Conservation (phyloP, 2,329 filamentous ascomycete species). For the Aschersonia sp. region DNA sequence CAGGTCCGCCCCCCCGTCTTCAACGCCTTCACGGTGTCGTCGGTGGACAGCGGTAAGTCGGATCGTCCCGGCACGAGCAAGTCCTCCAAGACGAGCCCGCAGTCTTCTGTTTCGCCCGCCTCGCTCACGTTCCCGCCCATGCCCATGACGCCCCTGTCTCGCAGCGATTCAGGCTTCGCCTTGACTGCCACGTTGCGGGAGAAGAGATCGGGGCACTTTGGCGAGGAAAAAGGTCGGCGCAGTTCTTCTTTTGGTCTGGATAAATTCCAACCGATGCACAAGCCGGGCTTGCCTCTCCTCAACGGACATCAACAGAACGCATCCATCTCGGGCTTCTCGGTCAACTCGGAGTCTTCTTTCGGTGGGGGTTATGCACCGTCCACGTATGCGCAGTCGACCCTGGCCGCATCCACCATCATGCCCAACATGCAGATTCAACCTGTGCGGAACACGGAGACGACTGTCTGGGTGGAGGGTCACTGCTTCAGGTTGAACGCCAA, state of each 20-base stretch:
- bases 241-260: constrained; percentile 89
- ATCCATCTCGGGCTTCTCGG: constrained; percentile 44
- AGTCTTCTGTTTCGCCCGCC: constrained; percentile 57
- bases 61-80: constrained; percentile 69
- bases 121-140: constrained; percentile 65
- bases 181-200: constrained; percentile 76
- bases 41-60: constrained; percentile 47
- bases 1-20: constrained; percentile 54
- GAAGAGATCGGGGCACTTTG: constrained; percentile 85
- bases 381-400: constrained; percentile 71
- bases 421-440: constrained; percentile 69
- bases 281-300: constrained; percentile 62
- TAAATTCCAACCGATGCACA: constrained; percentile 49
- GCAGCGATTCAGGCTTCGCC: constrained; percentile 84
- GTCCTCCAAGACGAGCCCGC: constrained; percentile 46
- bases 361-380: constrained; percentile 61
- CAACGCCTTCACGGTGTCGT: constrained; percentile 78
- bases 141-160: constrained; percentile 65
- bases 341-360: constrained; percentile 57
- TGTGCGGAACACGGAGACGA: constrained; percentile 64
- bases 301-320: constrained; percentile 46
- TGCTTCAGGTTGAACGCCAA: constrained; percentile 53
- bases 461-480: constrained; percentile 74
- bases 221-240: constrained; percentile 62
- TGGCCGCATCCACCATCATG: constrained; percentile 78